phyloP scores from a whole-genome alignment of 2,329 filamentous ascomycete species.

The Diatrype stigma region DNA sequence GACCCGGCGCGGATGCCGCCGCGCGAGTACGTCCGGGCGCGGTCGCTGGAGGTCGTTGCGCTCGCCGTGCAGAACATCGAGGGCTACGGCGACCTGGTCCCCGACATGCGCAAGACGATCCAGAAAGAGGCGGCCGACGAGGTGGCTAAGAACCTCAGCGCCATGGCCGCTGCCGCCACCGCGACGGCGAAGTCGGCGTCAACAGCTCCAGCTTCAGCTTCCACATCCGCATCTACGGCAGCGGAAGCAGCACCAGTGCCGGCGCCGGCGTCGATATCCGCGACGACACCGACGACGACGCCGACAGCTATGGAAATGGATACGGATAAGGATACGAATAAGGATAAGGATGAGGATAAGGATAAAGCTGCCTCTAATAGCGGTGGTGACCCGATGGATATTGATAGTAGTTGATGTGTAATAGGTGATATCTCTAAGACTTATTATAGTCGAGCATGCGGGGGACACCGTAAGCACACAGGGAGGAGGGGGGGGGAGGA shows the following conservation, averaged over 20 bases:
- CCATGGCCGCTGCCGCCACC: not conserved
- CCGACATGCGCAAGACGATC: not conserved
- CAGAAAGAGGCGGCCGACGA: not conserved
- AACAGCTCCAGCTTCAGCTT: no score
- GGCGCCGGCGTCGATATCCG: not conserved
- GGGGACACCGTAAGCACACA: no score
- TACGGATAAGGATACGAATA: no score
- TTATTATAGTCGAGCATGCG: not conserved
- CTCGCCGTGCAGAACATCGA: slow-evolving; percentile 11
- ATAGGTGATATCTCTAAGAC: not conserved
- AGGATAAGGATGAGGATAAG: no score
- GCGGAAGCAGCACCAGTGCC: no score
- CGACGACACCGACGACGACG: no score
- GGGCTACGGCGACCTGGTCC: not conserved
- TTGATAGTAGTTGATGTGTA: not conserved
- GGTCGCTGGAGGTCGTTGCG: slow-evolving; percentile 13
- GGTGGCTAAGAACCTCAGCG: not conserved
- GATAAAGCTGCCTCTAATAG: not conserved
- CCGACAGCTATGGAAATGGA: not conserved
- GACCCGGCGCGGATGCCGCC: slow-evolving; percentile 12
- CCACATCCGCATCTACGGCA: not conserved
- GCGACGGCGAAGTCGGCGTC: not conserved
- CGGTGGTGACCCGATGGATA: not conserved
- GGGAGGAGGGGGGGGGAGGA: no score
- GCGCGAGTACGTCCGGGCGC: slow-evolving; percentile 15